Conservation (phyloP, 805 yeast species). For the Candida jianshihensis region DNA sequence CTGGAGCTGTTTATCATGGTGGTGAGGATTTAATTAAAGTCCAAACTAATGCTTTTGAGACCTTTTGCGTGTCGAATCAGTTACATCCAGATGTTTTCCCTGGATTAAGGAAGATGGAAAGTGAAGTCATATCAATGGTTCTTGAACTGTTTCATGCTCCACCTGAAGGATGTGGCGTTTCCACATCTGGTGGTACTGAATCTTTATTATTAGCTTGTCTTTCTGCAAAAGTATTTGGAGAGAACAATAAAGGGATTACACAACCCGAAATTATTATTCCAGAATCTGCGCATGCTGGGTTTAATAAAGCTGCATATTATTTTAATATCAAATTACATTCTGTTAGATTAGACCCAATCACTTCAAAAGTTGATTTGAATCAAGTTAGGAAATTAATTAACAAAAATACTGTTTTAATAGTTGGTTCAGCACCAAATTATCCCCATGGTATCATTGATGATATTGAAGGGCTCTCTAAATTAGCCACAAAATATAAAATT, state of each 20-base stretch:
- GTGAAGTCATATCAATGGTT: constrained; percentile 92
- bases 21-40: constrained; percentile 69
- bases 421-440: constrained; percentile 94
- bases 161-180: constrained; percentile 59
- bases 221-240: constrained; percentile 78
- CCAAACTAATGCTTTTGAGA: constrained; percentile 70
- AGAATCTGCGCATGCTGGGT: constrained; percentile 86
- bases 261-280: constrained; percentile 89
- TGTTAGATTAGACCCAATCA: constrained; percentile 64
- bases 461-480: constrained; percentile 67
- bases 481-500: constrained; percentile 44
- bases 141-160: constrained; percentile 79
- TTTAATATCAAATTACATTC: constrained; percentile 81
- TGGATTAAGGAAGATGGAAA: constrained; percentile 92
- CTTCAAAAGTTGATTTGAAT: constrained; percentile 59
- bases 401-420: constrained; percentile 71
- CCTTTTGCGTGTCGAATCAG: constrained; percentile 85
- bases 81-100: constrained; percentile 97
- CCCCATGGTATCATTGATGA: constrained; percentile 97
- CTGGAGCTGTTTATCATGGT: constrained; percentile 97
- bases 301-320: constrained; percentile 87
- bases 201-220: constrained; percentile 80
- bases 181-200: constrained; percentile 95
- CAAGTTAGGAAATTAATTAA: constrained; percentile 64
- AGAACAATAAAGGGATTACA: constrained; percentile 46